Evolutionary conservation across 2,329 filamentous ascomycete genomes (phyloP).

Genomic region (Trichophyton schoenleinii): DNA sequence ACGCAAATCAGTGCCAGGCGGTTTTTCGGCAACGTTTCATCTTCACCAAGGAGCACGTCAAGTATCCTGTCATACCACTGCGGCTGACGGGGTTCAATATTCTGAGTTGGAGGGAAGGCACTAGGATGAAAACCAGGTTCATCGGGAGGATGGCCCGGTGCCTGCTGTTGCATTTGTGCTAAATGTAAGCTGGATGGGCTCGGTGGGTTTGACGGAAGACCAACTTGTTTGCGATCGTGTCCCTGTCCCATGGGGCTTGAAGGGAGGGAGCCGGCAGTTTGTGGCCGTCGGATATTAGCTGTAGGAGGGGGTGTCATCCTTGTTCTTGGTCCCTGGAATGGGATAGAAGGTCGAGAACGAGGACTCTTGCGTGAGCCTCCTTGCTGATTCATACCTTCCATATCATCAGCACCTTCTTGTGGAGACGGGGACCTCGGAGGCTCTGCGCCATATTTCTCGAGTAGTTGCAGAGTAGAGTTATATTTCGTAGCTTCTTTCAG

Average conservation of each 20-base stretch:
- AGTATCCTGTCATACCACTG: slow-evolving; percentile 94
- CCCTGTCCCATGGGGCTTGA: slow-evolving; percentile 17
- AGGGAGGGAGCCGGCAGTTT: slow-evolving; percentile 9
- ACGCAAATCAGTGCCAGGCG: slow-evolving; percentile 75
- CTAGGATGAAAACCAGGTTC: slow-evolving; percentile 38
- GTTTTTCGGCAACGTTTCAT: slow-evolving; percentile 86
- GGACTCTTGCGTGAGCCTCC: slow-evolving; percentile 14
- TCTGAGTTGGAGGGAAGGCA: slow-evolving; percentile 28
- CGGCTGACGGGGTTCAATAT: slow-evolving; percentile 29
- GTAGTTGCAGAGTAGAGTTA: slow-evolving; percentile 79
- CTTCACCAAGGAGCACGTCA: slow-evolving; percentile 84
- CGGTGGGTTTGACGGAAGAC: background rate
- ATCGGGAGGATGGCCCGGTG: slow-evolving; percentile 17
- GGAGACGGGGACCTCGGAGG: slow-evolving; percentile 32
- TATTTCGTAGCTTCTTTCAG: slow-evolving; percentile 93
- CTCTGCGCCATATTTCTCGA: slow-evolving; percentile 81
- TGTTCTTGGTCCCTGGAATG: slow-evolving; percentile 33
- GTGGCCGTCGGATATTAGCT: slow-evolving; percentile 44
- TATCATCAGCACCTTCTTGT: slow-evolving; percentile 18
- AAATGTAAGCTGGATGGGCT: slow-evolving; percentile 2
- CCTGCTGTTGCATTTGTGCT: slow-evolving; percentile 6
- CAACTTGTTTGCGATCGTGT: slow-evolving; percentile 15
- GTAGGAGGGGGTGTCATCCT: slow-evolving; percentile 49
- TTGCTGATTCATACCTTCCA: background rate
- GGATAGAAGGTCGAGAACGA: slow-evolving; percentile 16